These are phyloP conservation scores for Sporothrix schenckii DNA, from an alignment of 2,329 filamentous ascomycete genomes.

Conservation along the genomic window DNA sequence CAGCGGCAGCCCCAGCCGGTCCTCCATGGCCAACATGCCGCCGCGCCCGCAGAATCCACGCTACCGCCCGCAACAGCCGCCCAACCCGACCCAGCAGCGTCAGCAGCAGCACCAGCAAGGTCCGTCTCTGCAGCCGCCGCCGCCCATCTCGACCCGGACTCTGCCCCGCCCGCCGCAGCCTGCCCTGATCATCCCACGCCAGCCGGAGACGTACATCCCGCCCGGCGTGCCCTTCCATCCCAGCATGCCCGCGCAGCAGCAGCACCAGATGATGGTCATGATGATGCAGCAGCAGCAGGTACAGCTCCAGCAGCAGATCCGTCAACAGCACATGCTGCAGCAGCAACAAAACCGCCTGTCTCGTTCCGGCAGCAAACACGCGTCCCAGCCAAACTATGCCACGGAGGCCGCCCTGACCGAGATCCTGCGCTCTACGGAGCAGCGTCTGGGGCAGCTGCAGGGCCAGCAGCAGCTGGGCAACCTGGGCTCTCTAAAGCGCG, in stretches of 20 bases:
- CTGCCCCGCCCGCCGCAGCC: constrained; percentile 33
- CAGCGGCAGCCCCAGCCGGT: background rate
- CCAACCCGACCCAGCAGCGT: background rate
- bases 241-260: constrained; percentile 21
- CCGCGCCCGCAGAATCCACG: constrained; percentile 6
- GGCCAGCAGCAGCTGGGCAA: background rate
- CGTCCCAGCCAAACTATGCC: constrained; percentile 22
- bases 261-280: constrained; percentile 29
- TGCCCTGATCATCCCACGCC: constrained; percentile 30
- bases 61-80: constrained; percentile 17
- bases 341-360: background rate
- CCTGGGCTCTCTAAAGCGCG: constrained; percentile 10
- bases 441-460: constrained; percentile 46
- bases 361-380: constrained; percentile 4
- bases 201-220: constrained; percentile 12
- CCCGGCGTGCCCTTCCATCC: constrained; percentile 19
- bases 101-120: too few species aligned
- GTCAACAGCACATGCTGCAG: constrained; percentile 26
- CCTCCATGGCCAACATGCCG: constrained; percentile 21
- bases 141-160: constrained; percentile 22
- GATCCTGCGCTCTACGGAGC: constrained; percentile 58
- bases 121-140: constrained; percentile 23
- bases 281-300: constrained; percentile 30
- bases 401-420: constrained; percentile 55
- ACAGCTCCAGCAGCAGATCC: constrained; percentile 27